phyloP scores from a whole-genome alignment of 805 yeast species.

The Metschnikowia orientalis region DNA sequence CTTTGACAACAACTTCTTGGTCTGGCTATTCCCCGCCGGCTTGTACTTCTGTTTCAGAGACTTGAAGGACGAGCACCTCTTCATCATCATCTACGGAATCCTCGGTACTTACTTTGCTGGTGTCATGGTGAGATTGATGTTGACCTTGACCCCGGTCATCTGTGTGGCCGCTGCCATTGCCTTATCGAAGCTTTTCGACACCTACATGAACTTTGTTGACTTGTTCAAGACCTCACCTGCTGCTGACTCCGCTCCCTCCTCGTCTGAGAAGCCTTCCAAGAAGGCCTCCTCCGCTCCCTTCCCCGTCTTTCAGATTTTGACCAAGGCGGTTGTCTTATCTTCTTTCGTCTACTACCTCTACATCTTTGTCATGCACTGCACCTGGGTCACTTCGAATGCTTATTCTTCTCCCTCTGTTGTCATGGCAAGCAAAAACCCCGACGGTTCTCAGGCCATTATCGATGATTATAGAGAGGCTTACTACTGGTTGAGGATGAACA shows the following conservation, averaged over 20 bases:
- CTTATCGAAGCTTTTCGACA: constrained; percentile 75
- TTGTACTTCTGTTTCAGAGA: constrained; percentile 88
- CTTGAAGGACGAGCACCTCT: constrained; percentile 85
- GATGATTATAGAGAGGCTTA: constrained; percentile 99
- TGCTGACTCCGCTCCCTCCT: constrained; percentile 6
- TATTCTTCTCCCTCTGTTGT: constrained; percentile 98
- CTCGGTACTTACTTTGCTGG: constrained; percentile 96
- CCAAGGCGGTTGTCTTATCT: constrained; percentile 59
- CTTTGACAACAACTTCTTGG: constrained; percentile 86
- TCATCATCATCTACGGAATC: constrained; percentile 87
- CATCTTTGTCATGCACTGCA: constrained; percentile 87
- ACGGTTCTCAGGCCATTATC: constrained; percentile 78
- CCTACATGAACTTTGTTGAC: constrained; percentile 65
- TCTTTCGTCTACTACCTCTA: constrained; percentile 71
- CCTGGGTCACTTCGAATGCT: constrained; percentile 95
- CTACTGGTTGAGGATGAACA: constrained; percentile 98
- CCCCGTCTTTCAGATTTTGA: constrained; percentile 36
- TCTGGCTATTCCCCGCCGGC: constrained; percentile 99
- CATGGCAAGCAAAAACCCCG: constrained; percentile 74
- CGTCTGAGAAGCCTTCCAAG: constrained; percentile 4
- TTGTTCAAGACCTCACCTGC: constrained; percentile 20
- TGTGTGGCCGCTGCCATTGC: constrained; percentile 93
- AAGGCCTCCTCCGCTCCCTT: constrained; percentile 5
- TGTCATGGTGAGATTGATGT: constrained; percentile 97
- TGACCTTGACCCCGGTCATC: constrained; percentile 92